Evolutionary conservation across 1,139 yeast genomes (phyloP).

Genomic region (Geotrichum candidum): DNA sequence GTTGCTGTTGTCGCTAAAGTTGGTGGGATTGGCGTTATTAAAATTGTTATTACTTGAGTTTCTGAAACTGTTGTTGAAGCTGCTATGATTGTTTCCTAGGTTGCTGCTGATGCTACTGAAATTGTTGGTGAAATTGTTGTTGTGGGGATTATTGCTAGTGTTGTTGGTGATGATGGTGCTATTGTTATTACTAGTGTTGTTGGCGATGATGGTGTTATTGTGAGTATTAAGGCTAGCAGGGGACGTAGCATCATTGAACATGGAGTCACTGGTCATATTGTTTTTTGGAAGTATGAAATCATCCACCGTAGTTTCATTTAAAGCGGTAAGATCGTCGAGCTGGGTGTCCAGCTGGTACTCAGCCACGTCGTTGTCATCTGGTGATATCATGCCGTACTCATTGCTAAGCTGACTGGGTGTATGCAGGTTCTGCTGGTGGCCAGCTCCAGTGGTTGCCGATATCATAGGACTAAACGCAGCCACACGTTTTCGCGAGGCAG

Average conservation of each 20-base stretch:
- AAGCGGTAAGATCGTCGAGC: neutral
- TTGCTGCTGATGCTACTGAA: neutral
- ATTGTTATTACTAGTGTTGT: neutral
- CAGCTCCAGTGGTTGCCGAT: constrained; percentile 4
- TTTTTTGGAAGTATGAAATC: neutral
- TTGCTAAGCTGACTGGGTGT: neutral
- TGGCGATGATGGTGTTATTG: neutral
- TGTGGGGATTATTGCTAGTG: neutral
- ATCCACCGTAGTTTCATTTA: neutral
- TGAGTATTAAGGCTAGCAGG: neutral
- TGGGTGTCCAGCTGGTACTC: constrained; percentile 11
- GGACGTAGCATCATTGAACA: neutral
- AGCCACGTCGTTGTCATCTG: constrained; percentile 14
- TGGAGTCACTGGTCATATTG: neutral
- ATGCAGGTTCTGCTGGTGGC: neutral
- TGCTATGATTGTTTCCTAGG: neutral
- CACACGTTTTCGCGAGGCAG: constrained; percentile 11
- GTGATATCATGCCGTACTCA: constrained; percentile 13
- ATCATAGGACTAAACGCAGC: constrained; percentile 17
- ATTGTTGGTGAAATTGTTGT: neutral
- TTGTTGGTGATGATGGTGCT: neutral
- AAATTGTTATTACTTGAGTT: neutral
- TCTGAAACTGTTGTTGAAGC: neutral
- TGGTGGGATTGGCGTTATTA: neutral
- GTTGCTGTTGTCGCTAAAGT: constrained; percentile 5